A percentile compares a stretch with the other conserved stretches of the same genome.
These are phyloP conservation scores for Neolecta irregularis DNA, from an alignment of 1,139 yeast species.

Conservation along the genomic window DNA sequence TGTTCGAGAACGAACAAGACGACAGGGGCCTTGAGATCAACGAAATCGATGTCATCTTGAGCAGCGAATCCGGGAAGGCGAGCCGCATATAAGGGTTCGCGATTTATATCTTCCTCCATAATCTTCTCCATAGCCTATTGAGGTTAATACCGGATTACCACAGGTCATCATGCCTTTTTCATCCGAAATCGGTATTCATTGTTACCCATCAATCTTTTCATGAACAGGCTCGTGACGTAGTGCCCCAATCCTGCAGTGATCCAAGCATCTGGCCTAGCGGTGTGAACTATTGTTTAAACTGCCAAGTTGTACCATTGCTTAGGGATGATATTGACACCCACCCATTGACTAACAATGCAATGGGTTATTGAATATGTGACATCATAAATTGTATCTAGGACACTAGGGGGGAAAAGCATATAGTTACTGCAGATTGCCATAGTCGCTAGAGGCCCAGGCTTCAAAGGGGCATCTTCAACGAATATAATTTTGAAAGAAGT, in stretches of 20 bases:
- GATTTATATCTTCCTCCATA: slow-evolving; percentile 62
- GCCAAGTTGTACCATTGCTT: slow-evolving; percentile 35
- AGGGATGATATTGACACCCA: slow-evolving; percentile 84
- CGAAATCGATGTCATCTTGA: slow-evolving; percentile 43
- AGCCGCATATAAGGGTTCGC: slow-evolving; percentile 63
- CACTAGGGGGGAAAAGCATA: slow-evolving; percentile 57
- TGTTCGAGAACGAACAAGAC: slow-evolving; percentile 73
- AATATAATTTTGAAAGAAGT: slow-evolving; percentile 66
- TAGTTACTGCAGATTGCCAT: slow-evolving; percentile 49
- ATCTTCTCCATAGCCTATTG: slow-evolving; percentile 37
- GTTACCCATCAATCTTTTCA: slow-evolving; percentile 57
- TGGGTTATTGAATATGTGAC: slow-evolving; percentile 54
- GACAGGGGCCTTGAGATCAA: slow-evolving; percentile 69
- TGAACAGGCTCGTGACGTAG: slow-evolving; percentile 65
- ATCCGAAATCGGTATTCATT: slow-evolving; percentile 67
- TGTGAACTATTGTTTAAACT: neutral
- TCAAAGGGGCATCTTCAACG: slow-evolving; percentile 41
- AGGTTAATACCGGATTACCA: slow-evolving; percentile 1
- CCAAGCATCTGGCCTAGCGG: slow-evolving; percentile 50
- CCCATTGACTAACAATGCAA: slow-evolving; percentile 78
- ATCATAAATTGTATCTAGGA: slow-evolving; percentile 64
- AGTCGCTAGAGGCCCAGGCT: slow-evolving; percentile 54
- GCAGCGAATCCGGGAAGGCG: slow-evolving; percentile 54
- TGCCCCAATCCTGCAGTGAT: slow-evolving; percentile 72
- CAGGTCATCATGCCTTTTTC: slow-evolving; percentile 30